A percentile compares a stretch with the other conserved stretches of the same genome.
Evolutionary conservation across 2,329 filamentous ascomycete genomes (phyloP).

Genomic region (Alternaria sp.): DNA sequence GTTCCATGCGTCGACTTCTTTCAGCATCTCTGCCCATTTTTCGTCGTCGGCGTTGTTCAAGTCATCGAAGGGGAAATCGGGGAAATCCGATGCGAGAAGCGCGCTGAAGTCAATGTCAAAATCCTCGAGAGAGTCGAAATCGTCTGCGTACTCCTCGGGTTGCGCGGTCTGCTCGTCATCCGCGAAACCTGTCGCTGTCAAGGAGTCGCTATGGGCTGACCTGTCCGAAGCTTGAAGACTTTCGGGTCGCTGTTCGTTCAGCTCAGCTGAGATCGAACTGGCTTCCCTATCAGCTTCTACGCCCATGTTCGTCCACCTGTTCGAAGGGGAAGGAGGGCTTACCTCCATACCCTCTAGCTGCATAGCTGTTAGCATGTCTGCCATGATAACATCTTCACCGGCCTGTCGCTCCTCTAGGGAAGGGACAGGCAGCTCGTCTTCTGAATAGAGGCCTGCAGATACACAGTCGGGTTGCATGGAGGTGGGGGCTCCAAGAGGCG

Average conservation of each 20-base stretch:
- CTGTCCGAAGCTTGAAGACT: background rate
- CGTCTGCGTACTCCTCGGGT: background rate
- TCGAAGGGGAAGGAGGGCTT: background rate
- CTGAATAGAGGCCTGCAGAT: too few relatives aligned
- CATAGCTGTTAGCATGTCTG: background rate
- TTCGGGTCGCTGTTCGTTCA: background rate
- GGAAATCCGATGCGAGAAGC: background rate
- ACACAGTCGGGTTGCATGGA: background rate
- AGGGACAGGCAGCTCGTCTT: background rate
- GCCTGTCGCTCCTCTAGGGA: background rate
- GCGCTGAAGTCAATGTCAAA: background rate
- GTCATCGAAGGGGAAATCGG: background rate
- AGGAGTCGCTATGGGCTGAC: background rate
- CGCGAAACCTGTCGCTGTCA: background rate
- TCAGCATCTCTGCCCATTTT: background rate
- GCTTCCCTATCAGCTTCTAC: background rate
- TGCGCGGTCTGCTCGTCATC: background rate
- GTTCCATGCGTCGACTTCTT: background rate
- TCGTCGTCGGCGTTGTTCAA: background rate
- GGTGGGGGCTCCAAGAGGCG: rapidly evolving
- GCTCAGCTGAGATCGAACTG: background rate
- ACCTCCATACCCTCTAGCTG: background rate
- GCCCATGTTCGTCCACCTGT: background rate
- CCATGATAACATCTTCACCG: background rate
- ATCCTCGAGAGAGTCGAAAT: background rate